Conservation (phyloP, 768 basidiomycete species). For the Tephrocybe sp. region DNA sequence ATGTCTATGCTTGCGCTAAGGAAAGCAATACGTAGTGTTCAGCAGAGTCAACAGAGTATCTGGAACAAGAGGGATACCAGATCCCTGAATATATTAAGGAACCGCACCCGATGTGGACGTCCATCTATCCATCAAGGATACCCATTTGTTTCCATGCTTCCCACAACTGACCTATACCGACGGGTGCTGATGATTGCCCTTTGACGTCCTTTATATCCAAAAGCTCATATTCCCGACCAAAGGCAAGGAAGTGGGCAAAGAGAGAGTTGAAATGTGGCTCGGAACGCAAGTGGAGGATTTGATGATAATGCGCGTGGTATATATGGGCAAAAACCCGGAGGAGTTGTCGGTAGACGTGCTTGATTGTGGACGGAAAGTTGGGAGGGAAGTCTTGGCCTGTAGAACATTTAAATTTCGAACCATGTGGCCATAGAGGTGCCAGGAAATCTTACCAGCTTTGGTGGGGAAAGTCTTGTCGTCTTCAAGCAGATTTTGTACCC, state of each 20-base stretch:
- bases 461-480: slow-evolving; percentile 94
- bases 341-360: slow-evolving; percentile 95
- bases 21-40: background rate
- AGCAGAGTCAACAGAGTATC: background rate
- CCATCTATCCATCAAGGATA: slow-evolving; percentile 50
- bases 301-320: slow-evolving; percentile 92
- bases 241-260: slow-evolving; percentile 97
- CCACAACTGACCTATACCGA: slow-evolving; percentile 79
- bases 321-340: slow-evolving; percentile 97
- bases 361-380: slow-evolving; percentile 85
- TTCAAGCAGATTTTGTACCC: slow-evolving; percentile 93
- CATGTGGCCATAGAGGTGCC: background rate
- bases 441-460: slow-evolving; percentile 72
- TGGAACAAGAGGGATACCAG: background rate
- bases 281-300: slow-evolving; percentile 89
- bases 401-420: background rate
- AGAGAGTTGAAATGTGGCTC: slow-evolving; percentile 97
- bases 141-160: slow-evolving; percentile 94
- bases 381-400: slow-evolving; percentile 87
- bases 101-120: no score
- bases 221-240: slow-evolving; percentile 92
- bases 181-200: slow-evolving; percentile 56
- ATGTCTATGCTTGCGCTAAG: background rate
- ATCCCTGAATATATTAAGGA: slow-evolving; percentile 1
- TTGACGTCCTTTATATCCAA: slow-evolving; percentile 89